These are phyloP conservation scores for Neckera pumila DNA, from an alignment of 225 moss, liverwort and hornwort genomes.

Conservation along the genomic window DNA sequence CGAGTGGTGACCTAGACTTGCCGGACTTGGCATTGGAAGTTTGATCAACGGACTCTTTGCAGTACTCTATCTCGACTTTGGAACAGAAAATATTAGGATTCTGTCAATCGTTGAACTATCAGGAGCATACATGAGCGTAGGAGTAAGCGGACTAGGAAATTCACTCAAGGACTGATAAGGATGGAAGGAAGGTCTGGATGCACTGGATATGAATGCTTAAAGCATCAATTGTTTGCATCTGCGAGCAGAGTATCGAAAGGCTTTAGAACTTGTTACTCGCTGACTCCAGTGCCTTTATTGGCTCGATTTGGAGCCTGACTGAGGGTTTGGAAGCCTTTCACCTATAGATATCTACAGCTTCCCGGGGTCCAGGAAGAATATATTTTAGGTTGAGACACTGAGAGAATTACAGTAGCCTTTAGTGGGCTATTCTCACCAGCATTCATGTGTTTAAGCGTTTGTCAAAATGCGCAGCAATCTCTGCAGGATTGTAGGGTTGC, in stretches of 20 bases:
- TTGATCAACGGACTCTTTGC: neutral
- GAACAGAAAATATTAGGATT: neutral
- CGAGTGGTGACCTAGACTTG: neutral
- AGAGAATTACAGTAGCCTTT: neutral
- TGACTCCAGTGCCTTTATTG: neutral
- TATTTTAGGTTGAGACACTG: neutral
- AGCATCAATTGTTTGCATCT: neutral
- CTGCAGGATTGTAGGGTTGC: slow-evolving; percentile 45
- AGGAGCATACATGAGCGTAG: neutral
- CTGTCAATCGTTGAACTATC: neutral
- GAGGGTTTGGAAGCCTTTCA: neutral
- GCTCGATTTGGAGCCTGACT: neutral
- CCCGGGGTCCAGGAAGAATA: neutral
- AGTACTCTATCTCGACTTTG: neutral
- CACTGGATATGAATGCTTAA: neutral
- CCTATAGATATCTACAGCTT: neutral
- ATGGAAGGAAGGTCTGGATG: neutral
- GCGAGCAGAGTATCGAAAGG: neutral
- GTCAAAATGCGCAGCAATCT: slow-evolving; percentile 41
- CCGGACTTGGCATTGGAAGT: neutral
- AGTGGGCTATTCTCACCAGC: slow-evolving; percentile 8
- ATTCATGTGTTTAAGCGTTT: slow-evolving; percentile 30
- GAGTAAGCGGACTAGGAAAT: neutral
- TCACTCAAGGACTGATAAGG: neutral
- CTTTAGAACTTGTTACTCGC: neutral